Conservation (phyloP, 306 rosid genomes). For the Acacia crassicarpa region DNA sequence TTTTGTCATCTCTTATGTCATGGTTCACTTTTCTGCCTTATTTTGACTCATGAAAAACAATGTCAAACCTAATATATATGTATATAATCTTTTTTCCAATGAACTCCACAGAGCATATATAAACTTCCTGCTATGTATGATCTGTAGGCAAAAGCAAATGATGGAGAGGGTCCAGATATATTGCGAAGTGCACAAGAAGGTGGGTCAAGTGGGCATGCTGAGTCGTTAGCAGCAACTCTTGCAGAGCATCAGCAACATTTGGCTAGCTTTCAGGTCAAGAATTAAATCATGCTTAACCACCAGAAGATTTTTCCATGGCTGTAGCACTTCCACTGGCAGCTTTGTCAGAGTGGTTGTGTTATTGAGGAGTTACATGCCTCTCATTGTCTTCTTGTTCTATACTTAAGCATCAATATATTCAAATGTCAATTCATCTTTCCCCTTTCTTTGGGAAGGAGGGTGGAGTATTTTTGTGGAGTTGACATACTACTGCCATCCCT, state of each 20-base stretch:
- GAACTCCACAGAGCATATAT: constrained; percentile 6
- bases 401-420: constrained; percentile 7
- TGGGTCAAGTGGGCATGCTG: constrained; percentile 84
- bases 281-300: constrained; percentile 16
- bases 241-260: constrained; percentile 98
- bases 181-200: constrained; percentile 77
- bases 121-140: constrained; percentile 25
- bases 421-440: neutral
- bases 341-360: neutral
- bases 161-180: constrained; percentile 98
- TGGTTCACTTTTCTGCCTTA: constrained; percentile 1
- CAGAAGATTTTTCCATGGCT: constrained; percentile 4
- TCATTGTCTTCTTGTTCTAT: constrained; percentile 16
- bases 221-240: constrained; percentile 90
- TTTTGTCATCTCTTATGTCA: neutral
- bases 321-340: constrained; percentile 20
- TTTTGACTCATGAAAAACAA: constrained; percentile 22
- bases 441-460: neutral
- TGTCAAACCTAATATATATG: neutral
- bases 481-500: constrained; percentile 17
- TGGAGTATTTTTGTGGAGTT: constrained; percentile 26
- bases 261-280: constrained; percentile 94
- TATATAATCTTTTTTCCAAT: neutral
- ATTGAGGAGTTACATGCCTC: constrained; percentile 14
- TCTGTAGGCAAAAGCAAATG: constrained; percentile 91